phyloP scores from a whole-genome alignment of 2,329 filamentous ascomycete genomes.

The Pseudogymnoascus sp. region DNA sequence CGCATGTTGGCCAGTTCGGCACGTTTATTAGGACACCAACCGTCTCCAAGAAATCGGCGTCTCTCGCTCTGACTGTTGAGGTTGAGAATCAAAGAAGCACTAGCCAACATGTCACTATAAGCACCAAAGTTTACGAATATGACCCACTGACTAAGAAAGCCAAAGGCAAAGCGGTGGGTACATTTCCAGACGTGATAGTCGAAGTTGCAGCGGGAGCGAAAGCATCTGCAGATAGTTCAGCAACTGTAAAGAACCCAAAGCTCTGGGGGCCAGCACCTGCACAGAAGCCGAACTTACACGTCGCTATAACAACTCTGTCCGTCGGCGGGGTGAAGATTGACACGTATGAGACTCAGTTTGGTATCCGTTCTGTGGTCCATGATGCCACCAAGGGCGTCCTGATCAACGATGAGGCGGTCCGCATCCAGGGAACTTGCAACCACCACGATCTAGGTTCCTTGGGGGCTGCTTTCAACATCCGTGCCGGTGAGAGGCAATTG shows the following conservation, averaged over 20 bases:
- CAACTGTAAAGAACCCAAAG: constrained; percentile 25
- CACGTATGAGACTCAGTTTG: constrained; percentile 42
- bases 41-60: constrained; percentile 39
- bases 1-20: constrained; percentile 43
- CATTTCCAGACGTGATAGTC: constrained; percentile 28
- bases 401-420: constrained; percentile 39
- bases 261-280: constrained; percentile 42
- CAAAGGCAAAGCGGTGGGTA: constrained; percentile 28
- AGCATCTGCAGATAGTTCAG: constrained; percentile 30
- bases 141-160: constrained; percentile 28
- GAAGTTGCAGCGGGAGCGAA: constrained; percentile 28
- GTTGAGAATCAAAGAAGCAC: constrained; percentile 36
- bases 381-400: constrained; percentile 34
- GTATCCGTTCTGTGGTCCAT: constrained; percentile 39
- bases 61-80: constrained; percentile 36
- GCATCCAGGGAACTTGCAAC: constrained; percentile 40
- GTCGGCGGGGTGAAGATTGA: constrained; percentile 29
- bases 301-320: constrained; percentile 37
- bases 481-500: constrained; percentile 42
- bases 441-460: constrained; percentile 45
- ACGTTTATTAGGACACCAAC: constrained; percentile 40
- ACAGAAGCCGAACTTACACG: constrained; percentile 41
- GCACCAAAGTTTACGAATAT: constrained; percentile 34
- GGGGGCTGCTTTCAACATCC: constrained; percentile 42
- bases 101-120: constrained; percentile 29